phyloP scores from a whole-genome alignment of 2,329 filamentous ascomycete genomes.

The Fusarium phyllophilum region DNA sequence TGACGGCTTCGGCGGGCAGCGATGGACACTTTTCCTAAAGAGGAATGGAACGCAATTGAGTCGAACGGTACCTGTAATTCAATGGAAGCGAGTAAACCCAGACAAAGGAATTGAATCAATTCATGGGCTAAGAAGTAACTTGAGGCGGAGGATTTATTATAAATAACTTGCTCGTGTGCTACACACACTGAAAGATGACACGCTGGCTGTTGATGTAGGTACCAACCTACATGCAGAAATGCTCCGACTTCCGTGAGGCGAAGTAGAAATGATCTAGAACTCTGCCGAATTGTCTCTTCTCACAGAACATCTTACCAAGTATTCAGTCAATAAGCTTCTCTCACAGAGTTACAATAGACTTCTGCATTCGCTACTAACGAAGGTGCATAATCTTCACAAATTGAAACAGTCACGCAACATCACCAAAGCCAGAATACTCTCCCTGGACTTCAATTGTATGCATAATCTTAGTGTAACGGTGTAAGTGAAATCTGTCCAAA shows the following conservation, averaged over 20 bases:
- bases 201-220: slow-evolving; percentile 38
- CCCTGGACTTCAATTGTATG: not conserved
- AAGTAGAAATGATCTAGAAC: slow-evolving; percentile 26
- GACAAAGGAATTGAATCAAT: not conserved
- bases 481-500: slow-evolving; percentile 35
- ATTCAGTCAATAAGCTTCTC: not conserved
- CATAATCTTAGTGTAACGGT: not conserved
- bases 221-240: not conserved
- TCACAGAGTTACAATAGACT: accelerated
- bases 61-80: slow-evolving; percentile 32
- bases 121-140: not conserved
- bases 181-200: slow-evolving; percentile 37
- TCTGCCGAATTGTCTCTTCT: slow-evolving; percentile 7
- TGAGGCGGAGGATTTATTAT: not conserved
- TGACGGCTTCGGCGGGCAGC: slow-evolving; percentile 37
- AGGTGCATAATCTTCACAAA: not conserved
- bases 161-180: slow-evolving; percentile 10
- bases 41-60: slow-evolving; percentile 8
- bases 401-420: not conserved
- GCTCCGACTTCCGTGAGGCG: slow-evolving; percentile 31
- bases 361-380: not conserved
- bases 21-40: slow-evolving; percentile 24
- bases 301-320: not conserved
- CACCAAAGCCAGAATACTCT: too few species aligned
- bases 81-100: not conserved